Evolutionary conservation across 208 protist genomes (phyloP).

Genomic region (Leptomonas pyrrhocoris): DNA sequence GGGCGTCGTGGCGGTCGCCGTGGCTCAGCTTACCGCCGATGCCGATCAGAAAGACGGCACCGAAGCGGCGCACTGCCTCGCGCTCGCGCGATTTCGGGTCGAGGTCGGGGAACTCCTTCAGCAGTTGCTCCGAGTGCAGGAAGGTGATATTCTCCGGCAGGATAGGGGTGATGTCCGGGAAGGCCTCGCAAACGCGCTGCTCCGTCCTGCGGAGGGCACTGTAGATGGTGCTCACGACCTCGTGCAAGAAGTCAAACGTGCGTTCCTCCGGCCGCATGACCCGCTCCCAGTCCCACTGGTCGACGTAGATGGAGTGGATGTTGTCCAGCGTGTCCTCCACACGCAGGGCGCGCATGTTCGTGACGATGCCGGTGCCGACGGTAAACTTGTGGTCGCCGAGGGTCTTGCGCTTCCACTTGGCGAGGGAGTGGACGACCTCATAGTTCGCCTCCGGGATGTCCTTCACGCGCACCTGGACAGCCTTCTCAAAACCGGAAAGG

Average conservation of each 20-base stretch:
- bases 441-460: slow-evolving; percentile 74
- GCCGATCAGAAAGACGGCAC: slow-evolving; percentile 90
- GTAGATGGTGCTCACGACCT: slow-evolving; percentile 76
- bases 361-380: slow-evolving; percentile 75
- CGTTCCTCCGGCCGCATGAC: slow-evolving; percentile 71
- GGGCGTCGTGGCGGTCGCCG: slow-evolving; percentile 82
- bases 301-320: slow-evolving; percentile 90
- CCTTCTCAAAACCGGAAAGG: slow-evolving; percentile 87
- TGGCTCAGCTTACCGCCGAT: slow-evolving; percentile 86
- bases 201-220: slow-evolving; percentile 72
- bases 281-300: slow-evolving; percentile 94
- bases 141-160: slow-evolving; percentile 89
- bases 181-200: slow-evolving; percentile 52
- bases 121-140: slow-evolving; percentile 82
- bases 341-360: slow-evolving; percentile 89
- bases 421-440: slow-evolving; percentile 92
- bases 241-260: slow-evolving; percentile 70
- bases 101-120: slow-evolving; percentile 78
- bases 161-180: slow-evolving; percentile 43
- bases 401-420: slow-evolving; percentile 93
- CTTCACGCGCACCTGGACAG: slow-evolving; percentile 83
- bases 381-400: slow-evolving; percentile 82
- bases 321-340: slow-evolving; percentile 90
- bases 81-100: slow-evolving; percentile 86
- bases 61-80: slow-evolving; percentile 68